Base-by-base conservation (phyloP, 805 yeast species). In the Schwanniomyces occidentalis region DNA sequence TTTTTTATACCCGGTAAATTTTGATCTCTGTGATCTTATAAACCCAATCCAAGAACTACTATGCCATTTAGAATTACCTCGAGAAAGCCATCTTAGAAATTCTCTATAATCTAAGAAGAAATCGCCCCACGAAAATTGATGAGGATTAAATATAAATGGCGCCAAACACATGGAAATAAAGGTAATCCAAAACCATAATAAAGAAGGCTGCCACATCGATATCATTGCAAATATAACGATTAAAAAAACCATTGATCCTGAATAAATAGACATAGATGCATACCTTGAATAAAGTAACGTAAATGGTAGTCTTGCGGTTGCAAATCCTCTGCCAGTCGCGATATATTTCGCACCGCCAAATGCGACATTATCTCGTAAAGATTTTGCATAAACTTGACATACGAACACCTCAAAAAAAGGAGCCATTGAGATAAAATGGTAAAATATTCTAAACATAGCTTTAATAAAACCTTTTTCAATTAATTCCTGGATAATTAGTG, bases 381-480 rank as follows among this genome's bases (percentile, higher is more conserved):
- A 75, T 48, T 78, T 77, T 4, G 97, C 85, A 56, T 91, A 91
- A 6, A 90, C 83, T 60, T 90, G 96, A 57, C 97, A 88, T 6
- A 87, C 96, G 63, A 91, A 89, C 5, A 91, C 97, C 57, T 91
- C 98, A 62, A 91, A 91, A 35, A 90, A 63, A 2, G 97, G 97
- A 2, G 97, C 85, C 40, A 90, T 59, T 0, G 96, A 89, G 20
- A 77, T 54, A 37, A 91, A 70, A 51, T 91, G 98, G 56, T 75
- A 77, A n/a, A 75, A 55, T 32, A 90, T 75, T 44, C 97, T 71
- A 23, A 74, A 67, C 2, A 74, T 48, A 0, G 96, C 91, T 46
- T 82, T 82, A 77, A 84, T 71, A 9, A 82, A 46, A 0, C 98
- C 97, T 49, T 89, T 79, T 56, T 91, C 98, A 8, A 88, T 75